These are phyloP conservation scores for Scedosporium aurantiacum DNA, from an alignment of 2,329 filamentous ascomycete species.

Conservation along the genomic window DNA sequence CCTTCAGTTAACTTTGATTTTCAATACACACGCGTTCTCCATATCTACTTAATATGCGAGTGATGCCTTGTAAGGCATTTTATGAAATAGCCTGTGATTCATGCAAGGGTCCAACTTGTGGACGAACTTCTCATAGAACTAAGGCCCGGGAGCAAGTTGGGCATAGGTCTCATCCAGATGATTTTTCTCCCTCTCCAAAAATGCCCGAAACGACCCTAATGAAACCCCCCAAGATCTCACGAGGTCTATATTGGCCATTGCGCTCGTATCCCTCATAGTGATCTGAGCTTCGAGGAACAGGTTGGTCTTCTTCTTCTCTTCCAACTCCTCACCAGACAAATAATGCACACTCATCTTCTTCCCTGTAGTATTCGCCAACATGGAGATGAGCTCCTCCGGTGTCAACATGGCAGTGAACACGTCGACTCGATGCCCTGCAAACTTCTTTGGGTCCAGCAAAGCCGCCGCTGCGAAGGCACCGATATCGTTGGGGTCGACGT, in stretches of 20 bases:
- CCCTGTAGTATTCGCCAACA: constrained; percentile 23
- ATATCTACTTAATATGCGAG: too few relatives aligned
- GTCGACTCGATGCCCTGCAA: constrained; percentile 26
- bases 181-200: constrained; percentile 27
- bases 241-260: constrained; percentile 24
- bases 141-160: not conserved
- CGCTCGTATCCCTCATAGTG: constrained; percentile 21
- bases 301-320: constrained; percentile 21
- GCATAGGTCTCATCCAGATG: constrained; percentile 19
- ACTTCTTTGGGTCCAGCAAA: constrained; percentile 28
- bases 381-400: constrained; percentile 22
- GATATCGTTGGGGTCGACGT: constrained; percentile 41
- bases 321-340: constrained; percentile 29
- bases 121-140: too few relatives aligned
- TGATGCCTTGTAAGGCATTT: too few relatives aligned
- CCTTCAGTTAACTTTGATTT: too few relatives aligned
- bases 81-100: too few relatives aligned
- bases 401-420: constrained; percentile 29
- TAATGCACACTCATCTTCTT: constrained; percentile 24
- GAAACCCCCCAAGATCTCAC: constrained; percentile 26
- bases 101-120: too few relatives aligned
- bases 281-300: constrained; percentile 27
- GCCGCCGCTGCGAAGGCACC: constrained; percentile 32
- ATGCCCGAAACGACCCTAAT: constrained; percentile 31
- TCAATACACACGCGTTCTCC: too few relatives aligned